phyloP scores from a whole-genome alignment of 78 protist species.

The slime mould (Dictyostelium discoideum) region dicty_2.7 NC_007089.4:4222501-4223000 shows the following conservation, averaged over 20 bases:
- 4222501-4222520: constrained; percentile 17
- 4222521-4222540: constrained; percentile 64
- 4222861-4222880: constrained; percentile 32
- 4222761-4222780: neutral
- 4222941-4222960: constrained; percentile 45
- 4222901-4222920: constrained; percentile 37
- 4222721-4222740: constrained; percentile 16
- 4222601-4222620: constrained; percentile 35
- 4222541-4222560: constrained; percentile 68
- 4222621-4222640: constrained; percentile 51
- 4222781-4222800: neutral
- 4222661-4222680: constrained; percentile 33
- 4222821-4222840: neutral
- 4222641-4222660: constrained; percentile 54
- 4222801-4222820: neutral
- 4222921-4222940: constrained; percentile 14
- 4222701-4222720: constrained; percentile 66
- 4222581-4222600: constrained; percentile 51
- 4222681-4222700: constrained; percentile 65
- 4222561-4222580: constrained; percentile 43
- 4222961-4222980: constrained; percentile 26
- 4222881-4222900: constrained; percentile 35
- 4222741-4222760: constrained; percentile 16
- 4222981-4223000: constrained; percentile 16
- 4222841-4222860: constrained; percentile 60